Conservation (phyloP, 2,329 filamentous ascomycete species). For the Alternaria gansuensis region DNA sequence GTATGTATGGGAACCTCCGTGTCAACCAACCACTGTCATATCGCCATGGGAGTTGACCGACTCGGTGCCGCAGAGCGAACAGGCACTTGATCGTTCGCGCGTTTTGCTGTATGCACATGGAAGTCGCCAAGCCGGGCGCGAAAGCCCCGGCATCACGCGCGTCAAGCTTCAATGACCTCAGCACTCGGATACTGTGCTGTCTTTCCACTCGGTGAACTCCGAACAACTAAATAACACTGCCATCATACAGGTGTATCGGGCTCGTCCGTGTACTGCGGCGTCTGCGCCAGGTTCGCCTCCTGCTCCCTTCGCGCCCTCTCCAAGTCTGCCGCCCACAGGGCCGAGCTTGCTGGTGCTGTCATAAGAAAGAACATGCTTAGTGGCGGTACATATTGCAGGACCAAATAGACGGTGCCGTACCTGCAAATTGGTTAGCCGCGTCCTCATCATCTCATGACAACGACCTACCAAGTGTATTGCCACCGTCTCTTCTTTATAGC, state of each 20-base stretch:
- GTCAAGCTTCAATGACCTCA: conserved; percentile 18
- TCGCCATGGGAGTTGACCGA: neutral
- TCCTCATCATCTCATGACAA: neutral
- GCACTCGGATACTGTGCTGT: conserved; percentile 8
- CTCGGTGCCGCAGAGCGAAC: neutral
- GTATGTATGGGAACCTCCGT: no score
- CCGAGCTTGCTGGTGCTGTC: conserved; percentile 84
- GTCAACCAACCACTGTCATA: neutral
- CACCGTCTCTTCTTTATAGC: conserved; percentile 74
- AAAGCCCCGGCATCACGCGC: neutral
- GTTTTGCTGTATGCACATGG: neutral
- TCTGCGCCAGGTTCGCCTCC: conserved; percentile 31
- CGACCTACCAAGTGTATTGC: conserved; percentile 80
- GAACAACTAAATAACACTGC: neutral
- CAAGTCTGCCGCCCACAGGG: conserved; percentile 83
- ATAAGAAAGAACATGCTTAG: conserved; percentile 94
- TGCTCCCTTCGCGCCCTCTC: conserved; percentile 60
- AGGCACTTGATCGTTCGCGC: neutral
- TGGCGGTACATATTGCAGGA: conserved; percentile 86
- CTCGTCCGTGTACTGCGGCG: conserved; percentile 46
- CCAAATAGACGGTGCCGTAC: conserved; percentile 85
- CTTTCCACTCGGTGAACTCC: neutral
- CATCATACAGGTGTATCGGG: conserved; percentile 34
- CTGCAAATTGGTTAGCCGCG: conserved; percentile 47
- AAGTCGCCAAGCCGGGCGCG: neutral